phyloP scores from a whole-genome alignment of 768 basidiomycete species.

The Leccinum truebloodii region DNA sequence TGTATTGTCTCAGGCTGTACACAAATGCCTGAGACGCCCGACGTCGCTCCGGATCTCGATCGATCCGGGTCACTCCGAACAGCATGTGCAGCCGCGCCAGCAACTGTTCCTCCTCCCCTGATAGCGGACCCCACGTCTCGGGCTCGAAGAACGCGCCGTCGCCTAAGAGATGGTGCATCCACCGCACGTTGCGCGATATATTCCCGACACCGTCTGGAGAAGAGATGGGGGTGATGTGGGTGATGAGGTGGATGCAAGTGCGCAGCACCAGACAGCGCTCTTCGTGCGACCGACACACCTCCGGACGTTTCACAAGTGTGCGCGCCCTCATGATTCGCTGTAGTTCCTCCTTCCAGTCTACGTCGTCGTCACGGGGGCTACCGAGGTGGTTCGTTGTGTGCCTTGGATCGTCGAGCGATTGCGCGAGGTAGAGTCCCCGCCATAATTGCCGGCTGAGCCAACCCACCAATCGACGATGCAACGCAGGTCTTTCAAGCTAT shows the following conservation, averaged over 20 bases:
- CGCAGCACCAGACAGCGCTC: conserved; percentile 38
- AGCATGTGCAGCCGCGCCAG: conserved; percentile 53
- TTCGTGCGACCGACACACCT: conserved; percentile 44
- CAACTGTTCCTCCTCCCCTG: conserved; percentile 45
- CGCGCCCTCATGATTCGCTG: conserved; percentile 58
- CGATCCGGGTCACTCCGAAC: conserved; percentile 53
- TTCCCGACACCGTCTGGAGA: conserved; percentile 26
- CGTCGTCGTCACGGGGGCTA: conserved; percentile 15
- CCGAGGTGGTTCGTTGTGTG: conserved; percentile 42
- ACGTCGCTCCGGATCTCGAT: conserved; percentile 36
- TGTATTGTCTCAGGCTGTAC: conserved; percentile 63
- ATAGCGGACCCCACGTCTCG: conserved; percentile 21
- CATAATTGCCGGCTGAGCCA: conserved; percentile 45
- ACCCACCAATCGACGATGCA: too few species aligned
- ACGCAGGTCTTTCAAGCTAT: too few species aligned
- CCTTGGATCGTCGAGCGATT: conserved; percentile 66
- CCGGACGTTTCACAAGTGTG: conserved; percentile 41
- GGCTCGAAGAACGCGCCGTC: conserved; percentile 48
- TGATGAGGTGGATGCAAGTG: conserved; percentile 53
- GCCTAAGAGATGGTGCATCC: conserved; percentile 47
- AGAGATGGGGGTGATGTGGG: conserved; percentile 40
- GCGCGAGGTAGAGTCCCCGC: conserved; percentile 63
- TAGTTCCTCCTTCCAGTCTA: conserved; percentile 57
- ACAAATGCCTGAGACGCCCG: conserved; percentile 53
- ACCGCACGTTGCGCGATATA: conserved; percentile 52